Evolutionary conservation across 2,329 filamentous ascomycete genomes (phyloP).

Genomic region (Zalaria sp.): DNA sequence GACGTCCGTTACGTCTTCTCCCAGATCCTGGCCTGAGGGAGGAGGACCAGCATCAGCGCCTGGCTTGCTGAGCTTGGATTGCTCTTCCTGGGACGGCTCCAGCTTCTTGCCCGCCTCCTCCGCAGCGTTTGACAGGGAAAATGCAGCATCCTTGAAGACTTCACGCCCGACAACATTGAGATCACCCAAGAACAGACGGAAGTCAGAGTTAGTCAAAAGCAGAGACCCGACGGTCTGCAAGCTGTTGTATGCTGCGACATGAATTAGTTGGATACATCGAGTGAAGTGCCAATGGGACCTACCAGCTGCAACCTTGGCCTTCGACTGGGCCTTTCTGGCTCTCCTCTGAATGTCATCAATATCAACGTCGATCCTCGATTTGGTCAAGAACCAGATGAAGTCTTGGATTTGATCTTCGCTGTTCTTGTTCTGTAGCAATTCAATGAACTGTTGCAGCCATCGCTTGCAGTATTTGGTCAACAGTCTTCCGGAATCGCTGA

Average conservation of each 20-base stretch:
- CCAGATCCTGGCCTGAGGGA: conserved; percentile 48
- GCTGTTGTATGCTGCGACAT: conserved; percentile 55
- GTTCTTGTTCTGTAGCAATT: conserved; percentile 75
- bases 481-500: conserved; percentile 65
- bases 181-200: conserved; percentile 73
- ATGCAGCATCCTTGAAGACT: conserved; percentile 75
- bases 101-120: conserved; percentile 59
- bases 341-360: conserved; percentile 47
- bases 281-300: conserved; percentile 12
- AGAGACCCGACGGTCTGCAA: conserved; percentile 70
- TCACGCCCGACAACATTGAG: conserved; percentile 65
- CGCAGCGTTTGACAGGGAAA: conserved; percentile 62
- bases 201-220: conserved; percentile 81
- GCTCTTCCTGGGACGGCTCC: conserved; percentile 51
- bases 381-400: conserved; percentile 71
- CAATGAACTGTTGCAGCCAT: conserved; percentile 67
- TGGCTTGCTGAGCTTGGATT: conserved; percentile 37
- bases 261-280: conserved; percentile 4
- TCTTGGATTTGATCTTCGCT: conserved; percentile 75
- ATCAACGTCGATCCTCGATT: conserved; percentile 58
- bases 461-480: conserved; percentile 58
- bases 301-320: conserved; percentile 60
- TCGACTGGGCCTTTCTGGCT: conserved; percentile 48
- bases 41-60: conserved; percentile 32
- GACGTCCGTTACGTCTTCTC: conserved; percentile 29